A percentile compares a stretch with the other conserved stretches of the same genome.
Evolutionary conservation across 257 asterid genomes (phyloP).

Genomic region (Paraleonurus japonicus): DNA sequence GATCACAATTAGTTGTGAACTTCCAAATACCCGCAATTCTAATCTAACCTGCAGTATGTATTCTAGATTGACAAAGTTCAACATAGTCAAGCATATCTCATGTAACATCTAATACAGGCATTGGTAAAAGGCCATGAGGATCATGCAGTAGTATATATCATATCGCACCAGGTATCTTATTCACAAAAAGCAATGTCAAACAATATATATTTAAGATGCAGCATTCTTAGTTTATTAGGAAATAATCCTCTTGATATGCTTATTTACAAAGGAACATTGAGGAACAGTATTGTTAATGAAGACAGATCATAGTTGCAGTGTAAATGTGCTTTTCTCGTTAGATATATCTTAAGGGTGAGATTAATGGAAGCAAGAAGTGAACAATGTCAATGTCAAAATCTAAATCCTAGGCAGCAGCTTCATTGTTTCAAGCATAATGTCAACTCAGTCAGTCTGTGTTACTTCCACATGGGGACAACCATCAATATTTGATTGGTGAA

Average conservation of each 20-base stretch:
- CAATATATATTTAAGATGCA: slow-evolving; percentile 6
- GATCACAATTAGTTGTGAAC: slow-evolving; percentile 3
- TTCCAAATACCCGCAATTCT: neutral
- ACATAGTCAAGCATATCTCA: neutral
- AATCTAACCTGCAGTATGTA: neutral
- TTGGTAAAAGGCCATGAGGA: neutral
- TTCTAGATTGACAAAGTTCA: neutral
- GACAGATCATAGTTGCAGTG: neutral
- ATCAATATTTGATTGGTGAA: slow-evolving; percentile 10
- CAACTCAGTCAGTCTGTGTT: neutral
- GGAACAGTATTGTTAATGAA: neutral
- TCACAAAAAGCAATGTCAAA: slow-evolving; percentile 13
- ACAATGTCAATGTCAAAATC: neutral
- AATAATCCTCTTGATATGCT: slow-evolving; percentile 4
- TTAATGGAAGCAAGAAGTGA: neutral
- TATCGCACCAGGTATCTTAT: slow-evolving; percentile 5
- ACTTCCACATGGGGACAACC: slow-evolving; percentile 12
- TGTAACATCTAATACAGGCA: neutral
- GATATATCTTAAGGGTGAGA: neutral
- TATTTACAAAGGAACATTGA: slow-evolving; percentile 7
- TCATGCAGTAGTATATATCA: neutral
- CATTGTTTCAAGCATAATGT: slow-evolving; percentile 11
- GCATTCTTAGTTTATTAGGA: neutral
- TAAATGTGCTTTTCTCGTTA: neutral
- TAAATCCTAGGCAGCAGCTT: neutral